Evolutionary conservation across 1,139 yeast genomes (phyloP).

Genomic region (Blastobotrys elegans): DNA sequence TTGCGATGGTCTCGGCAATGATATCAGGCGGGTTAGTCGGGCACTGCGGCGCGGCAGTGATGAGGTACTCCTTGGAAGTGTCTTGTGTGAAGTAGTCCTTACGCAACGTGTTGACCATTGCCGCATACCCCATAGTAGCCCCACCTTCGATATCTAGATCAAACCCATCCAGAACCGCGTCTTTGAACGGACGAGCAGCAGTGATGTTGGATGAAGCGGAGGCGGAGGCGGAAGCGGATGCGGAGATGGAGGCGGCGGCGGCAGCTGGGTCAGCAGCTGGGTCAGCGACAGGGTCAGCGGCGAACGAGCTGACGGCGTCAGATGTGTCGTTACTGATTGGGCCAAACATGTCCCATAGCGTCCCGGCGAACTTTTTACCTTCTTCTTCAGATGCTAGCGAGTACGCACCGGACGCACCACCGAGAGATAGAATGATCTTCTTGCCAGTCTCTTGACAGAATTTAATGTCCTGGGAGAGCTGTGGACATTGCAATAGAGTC

Average conservation of each 20-base stretch:
- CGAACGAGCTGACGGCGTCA: slow-evolving; percentile 56
- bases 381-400: slow-evolving; percentile 50
- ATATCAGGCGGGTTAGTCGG: slow-evolving; percentile 71
- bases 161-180: slow-evolving; percentile 60
- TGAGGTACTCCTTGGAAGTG: slow-evolving; percentile 49
- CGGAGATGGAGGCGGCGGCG: slow-evolving; percentile 63
- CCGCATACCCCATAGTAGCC: slow-evolving; percentile 46
- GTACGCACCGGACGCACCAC: slow-evolving; percentile 64
- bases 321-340: slow-evolving; percentile 51
- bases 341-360: slow-evolving; percentile 82
- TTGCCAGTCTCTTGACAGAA: slow-evolving; percentile 72
- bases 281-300: slow-evolving; percentile 84
- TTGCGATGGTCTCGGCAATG: slow-evolving; percentile 58
- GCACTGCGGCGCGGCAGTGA: slow-evolving; percentile 95
- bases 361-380: slow-evolving; percentile 65
- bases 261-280: slow-evolving; percentile 67
- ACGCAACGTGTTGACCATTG: slow-evolving; percentile 51
- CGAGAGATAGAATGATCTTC: slow-evolving; percentile 67
- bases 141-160: slow-evolving; percentile 66
- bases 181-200: slow-evolving; percentile 63
- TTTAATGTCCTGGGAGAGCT: slow-evolving; percentile 53
- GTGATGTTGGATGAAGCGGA: slow-evolving; percentile 68
- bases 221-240: slow-evolving; percentile 74
- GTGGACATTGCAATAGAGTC: slow-evolving; percentile 34
- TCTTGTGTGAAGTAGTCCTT: slow-evolving; percentile 44